phyloP scores from a whole-genome alignment of 2,329 filamentous ascomycete genomes.

The Dothideomycetidae sp. region DNA sequence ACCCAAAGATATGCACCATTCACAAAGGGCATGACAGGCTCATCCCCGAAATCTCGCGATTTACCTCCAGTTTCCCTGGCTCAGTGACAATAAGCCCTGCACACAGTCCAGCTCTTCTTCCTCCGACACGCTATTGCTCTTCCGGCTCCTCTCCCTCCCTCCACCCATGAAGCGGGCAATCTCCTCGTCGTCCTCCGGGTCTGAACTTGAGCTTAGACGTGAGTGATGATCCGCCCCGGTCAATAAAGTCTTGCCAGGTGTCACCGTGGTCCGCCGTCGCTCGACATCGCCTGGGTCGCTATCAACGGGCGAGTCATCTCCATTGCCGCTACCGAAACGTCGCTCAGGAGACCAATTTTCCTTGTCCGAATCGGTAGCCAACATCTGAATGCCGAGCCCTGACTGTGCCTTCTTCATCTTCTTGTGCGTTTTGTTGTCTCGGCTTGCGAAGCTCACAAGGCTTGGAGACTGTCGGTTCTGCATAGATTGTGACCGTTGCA shows the following conservation, averaged over 20 bases:
- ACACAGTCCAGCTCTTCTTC: constrained; percentile 69
- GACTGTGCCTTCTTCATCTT: constrained; percentile 21
- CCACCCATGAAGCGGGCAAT: constrained; percentile 60
- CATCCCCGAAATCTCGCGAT: too few species aligned
- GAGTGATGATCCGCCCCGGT: constrained; percentile 8
- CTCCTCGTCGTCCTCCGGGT: constrained; percentile 44
- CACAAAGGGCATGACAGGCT: too few species aligned
- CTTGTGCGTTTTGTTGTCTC: constrained; percentile 3
- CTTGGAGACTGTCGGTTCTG: constrained; percentile 18
- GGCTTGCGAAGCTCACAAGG: not conserved
- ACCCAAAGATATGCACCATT: too few species aligned
- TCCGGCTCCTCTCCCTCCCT: constrained; percentile 29
- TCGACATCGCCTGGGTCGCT: constrained; percentile 1
- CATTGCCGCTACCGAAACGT: constrained; percentile 15
- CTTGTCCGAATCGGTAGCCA: constrained; percentile 72
- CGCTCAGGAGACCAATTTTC: constrained; percentile 67
- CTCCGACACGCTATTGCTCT: constrained; percentile 24
- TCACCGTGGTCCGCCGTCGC: constrained; percentile 4
- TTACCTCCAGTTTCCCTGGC: constrained; percentile 72
- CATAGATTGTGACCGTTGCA: constrained; percentile 21
- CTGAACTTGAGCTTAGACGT: constrained; percentile 12
- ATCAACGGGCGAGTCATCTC: constrained; percentile 7
- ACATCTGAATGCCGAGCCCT: constrained; percentile 29
- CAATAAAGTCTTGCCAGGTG: constrained; percentile 12
- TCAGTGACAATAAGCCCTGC: constrained; percentile 74